phyloP scores from a whole-genome alignment of 306 rosid genomes.

The Prinsepia uniflora region DNA sequence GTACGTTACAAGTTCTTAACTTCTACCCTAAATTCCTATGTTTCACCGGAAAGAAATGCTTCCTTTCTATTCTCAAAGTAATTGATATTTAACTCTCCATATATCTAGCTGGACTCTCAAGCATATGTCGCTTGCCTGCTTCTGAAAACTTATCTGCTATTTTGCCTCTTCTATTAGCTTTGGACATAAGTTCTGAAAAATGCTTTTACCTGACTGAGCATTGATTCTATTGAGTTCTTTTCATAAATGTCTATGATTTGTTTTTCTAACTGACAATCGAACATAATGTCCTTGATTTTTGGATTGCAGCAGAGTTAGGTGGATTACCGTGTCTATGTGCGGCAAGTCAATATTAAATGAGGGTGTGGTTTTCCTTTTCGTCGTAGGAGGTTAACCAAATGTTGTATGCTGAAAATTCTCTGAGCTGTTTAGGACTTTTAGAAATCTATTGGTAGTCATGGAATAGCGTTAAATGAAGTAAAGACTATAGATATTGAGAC shows the following conservation, averaged over 20 bases:
- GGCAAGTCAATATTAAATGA: background rate
- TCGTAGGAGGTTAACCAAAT: constrained; percentile 3
- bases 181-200: background rate
- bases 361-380: background rate
- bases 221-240: background rate
- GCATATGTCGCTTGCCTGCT: background rate
- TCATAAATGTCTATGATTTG: background rate
- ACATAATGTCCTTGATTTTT: background rate
- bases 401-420: background rate
- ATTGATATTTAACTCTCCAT: background rate
- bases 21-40: background rate
- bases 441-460: background rate
- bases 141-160: background rate
- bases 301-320: background rate
- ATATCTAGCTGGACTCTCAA: background rate
- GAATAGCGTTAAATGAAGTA: background rate
- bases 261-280: background rate
- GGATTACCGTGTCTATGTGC: background rate
- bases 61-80: background rate
- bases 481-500: background rate
- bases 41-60: background rate
- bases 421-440: background rate
- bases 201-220: background rate
- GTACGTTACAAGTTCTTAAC: background rate
- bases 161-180: background rate